Base-by-base conservation (phyloP, 805 yeast genomes). In the Priceomyces carsonii region DNA sequence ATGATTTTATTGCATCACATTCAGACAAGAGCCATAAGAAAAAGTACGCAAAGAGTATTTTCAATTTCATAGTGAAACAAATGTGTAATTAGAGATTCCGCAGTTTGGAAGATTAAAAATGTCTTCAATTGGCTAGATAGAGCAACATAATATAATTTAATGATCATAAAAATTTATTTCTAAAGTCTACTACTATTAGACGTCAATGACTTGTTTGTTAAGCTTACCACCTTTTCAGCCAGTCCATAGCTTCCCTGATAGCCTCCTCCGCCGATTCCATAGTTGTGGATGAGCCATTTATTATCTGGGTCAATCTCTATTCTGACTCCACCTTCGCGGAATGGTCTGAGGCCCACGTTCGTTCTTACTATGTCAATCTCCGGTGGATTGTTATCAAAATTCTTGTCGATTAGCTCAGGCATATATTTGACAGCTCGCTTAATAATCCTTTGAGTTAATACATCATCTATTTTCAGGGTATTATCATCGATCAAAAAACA, bases 221-320 rank as follows among this genome's bases (percentile, higher is more conserved):
- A 14, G 10, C 9, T 8, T 6, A 34, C 29, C 3, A 75, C 77
- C 39, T 59, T 63, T n/a, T 50, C 45, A 20, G 85, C 78, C 53
- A 79, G 69, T 1, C 88, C 90, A 40, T 72, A 75, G 3, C 86
- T 81, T 3, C 82, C 71, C 62, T 86, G 95, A 57, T 77, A 84
- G 0, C 93, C 93, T 16, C 85, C 77, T 19, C 88, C 88, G 6
- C 79, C 86, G 19, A 86, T 84, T 2, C 88, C 87, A 53, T 81
- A 82, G 48, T 75, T 76, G 54, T 82, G 88, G 16, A 81, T 69
- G 15, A 81, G 50, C 69, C 71, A 64, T 1, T 28, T 30, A 12
- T 42, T 33, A 6, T 40, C 27, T 1, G 45, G 26, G 41, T 66
- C 71, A 2, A 22, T 28, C 39, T 65, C 71, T 9, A 64, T 53